Evolutionary conservation across 192 early-diverging fungal species (phyloP).

Genomic region (Thamnidium elegans): DNA sequence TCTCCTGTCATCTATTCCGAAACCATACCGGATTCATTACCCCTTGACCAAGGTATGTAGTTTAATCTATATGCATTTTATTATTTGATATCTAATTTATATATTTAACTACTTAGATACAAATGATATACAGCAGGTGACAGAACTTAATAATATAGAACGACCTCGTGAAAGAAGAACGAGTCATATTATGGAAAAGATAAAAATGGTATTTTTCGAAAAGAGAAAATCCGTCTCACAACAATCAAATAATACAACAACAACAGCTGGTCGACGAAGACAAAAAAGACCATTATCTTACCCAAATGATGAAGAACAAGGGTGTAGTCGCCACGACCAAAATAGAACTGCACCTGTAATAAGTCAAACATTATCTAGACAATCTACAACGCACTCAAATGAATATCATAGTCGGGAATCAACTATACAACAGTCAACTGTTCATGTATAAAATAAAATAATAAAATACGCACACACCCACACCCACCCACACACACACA

Average conservation of each 20-base stretch:
- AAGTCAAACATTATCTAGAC: slow-evolving; percentile 8
- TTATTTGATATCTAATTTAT: neutral
- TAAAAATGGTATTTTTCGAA: slow-evolving; percentile 32
- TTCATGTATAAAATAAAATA: too few relatives aligned
- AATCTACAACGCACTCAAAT: slow-evolving; percentile 2
- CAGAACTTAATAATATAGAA: neutral
- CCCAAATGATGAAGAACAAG: slow-evolving; percentile 8
- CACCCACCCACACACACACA: too few relatives aligned
- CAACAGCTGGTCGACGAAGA: neutral
- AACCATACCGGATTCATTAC: slow-evolving; percentile 2
- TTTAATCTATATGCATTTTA: too few relatives aligned
- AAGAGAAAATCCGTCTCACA: slow-evolving; percentile 20
- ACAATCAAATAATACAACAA: neutral
- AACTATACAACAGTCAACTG: too few relatives aligned
- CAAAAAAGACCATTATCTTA: slow-evolving; percentile 26
- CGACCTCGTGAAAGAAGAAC: slow-evolving; percentile 10
- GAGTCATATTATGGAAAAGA: slow-evolving; percentile 24
- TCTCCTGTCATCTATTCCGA: slow-evolving; percentile 14
- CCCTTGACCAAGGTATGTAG: too few relatives aligned
- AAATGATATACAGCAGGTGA: neutral
- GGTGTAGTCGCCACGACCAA: neutral
- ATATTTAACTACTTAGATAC: neutral
- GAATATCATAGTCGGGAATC: slow-evolving; percentile 1
- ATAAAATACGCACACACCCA: too few relatives aligned
- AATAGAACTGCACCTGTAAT: neutral